Percentiles rank a stretch among this genome's conserved stretches.
Evolutionary conservation across 306 rosid species (phyloP).

Genomic region (Canavalia gladiata): DNA sequence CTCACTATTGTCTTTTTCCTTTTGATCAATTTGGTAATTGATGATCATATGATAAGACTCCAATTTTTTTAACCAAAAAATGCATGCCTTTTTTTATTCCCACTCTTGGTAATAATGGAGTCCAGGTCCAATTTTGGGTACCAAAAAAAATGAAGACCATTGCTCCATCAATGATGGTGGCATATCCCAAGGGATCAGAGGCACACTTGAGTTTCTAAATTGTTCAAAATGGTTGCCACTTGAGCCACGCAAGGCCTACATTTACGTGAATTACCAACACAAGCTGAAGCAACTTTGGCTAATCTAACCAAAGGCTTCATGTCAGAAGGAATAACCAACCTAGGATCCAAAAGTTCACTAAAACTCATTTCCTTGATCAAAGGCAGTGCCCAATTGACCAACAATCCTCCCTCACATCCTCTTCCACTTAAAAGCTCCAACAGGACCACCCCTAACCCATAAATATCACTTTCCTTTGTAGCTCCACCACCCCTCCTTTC

Average conservation of each 20-base stretch:
- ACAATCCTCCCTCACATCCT: conserved; percentile 66
- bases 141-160: conserved; percentile 19
- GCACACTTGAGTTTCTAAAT: conserved; percentile 62
- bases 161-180: conserved; percentile 24
- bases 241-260: conserved; percentile 80
- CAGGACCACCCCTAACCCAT: conserved; percentile 83
- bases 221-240: conserved; percentile 76
- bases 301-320: conserved; percentile 63
- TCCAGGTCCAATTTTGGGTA: background rate
- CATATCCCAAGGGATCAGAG: conserved; percentile 12
- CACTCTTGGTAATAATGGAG: background rate
- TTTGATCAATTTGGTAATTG: background rate
- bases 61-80: background rate
- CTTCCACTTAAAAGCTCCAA: conserved; percentile 90
- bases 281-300: conserved; percentile 88
- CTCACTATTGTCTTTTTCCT: background rate
- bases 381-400: conserved; percentile 85
- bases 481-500: conserved; percentile 46
- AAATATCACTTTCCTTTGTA: conserved; percentile 83
- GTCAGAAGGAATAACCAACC: conserved; percentile 63
- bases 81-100: background rate
- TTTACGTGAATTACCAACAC: conserved; percentile 80
- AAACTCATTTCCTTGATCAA: conserved; percentile 71
- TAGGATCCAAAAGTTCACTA: conserved; percentile 71
- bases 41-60: background rate